phyloP scores from a whole-genome alignment of 2,329 filamentous ascomycete genomes.

The Colletotrichum siamense region DNA sequence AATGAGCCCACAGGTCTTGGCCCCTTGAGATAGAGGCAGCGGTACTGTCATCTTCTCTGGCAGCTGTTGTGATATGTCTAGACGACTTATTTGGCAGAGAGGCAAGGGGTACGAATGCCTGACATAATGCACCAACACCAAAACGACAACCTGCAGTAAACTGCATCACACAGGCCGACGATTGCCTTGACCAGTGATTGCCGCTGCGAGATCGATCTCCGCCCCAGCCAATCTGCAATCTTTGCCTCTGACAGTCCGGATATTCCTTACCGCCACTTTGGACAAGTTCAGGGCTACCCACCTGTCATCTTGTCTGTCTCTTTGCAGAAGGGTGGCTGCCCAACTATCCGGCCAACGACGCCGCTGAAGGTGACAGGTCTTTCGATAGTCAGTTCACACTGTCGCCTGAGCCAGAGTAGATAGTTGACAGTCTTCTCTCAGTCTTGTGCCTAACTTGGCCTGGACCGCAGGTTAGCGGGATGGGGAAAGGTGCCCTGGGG shows the following conservation, averaged over 20 bases:
- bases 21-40: not conserved
- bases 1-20: not conserved
- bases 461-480: not conserved
- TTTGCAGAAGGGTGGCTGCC: not conserved
- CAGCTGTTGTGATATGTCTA: not conserved
- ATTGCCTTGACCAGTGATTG: not conserved
- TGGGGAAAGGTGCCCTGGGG: not conserved
- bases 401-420: not conserved
- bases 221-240: conserved; percentile 5
- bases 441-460: not conserved
- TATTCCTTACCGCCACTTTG: conserved; percentile 17
- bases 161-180: not conserved
- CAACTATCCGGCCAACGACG: not conserved
- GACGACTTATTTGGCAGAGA: not conserved
- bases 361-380: not conserved
- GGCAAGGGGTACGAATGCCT: not conserved
- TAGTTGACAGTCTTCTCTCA: not conserved
- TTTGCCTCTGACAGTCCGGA: not conserved
- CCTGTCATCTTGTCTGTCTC: not conserved
- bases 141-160: not conserved
- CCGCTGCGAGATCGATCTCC: conserved; percentile 18
- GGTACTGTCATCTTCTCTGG: not conserved
- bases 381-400: not conserved
- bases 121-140: not conserved
- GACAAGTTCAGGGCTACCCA: not conserved